A percentile compares a stretch with the other conserved stretches of the same genome.
phyloP scores from a whole-genome alignment of 2,329 filamentous ascomycete genomes.

The Pleurostoma richardsiae region DNA sequence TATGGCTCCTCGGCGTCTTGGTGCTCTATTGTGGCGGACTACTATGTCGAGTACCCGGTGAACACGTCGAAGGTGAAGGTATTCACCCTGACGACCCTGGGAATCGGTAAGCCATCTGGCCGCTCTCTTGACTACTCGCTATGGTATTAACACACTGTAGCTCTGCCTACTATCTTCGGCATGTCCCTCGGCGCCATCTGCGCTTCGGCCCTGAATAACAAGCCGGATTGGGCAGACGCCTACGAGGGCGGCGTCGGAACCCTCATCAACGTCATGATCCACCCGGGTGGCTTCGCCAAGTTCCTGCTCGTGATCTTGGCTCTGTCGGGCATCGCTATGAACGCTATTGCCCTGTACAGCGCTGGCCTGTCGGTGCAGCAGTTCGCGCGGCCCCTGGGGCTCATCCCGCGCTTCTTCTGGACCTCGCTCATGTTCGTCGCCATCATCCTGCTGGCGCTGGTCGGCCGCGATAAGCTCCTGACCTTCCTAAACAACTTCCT shows the following conservation, averaged over 20 bases:
- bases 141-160: slow-evolving; percentile 30
- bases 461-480: slow-evolving; percentile 35
- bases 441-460: slow-evolving; percentile 38
- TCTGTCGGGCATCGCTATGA: slow-evolving; percentile 39
- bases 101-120: slow-evolving; percentile 24
- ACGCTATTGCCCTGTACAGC: slow-evolving; percentile 37
- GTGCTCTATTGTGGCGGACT: slow-evolving; percentile 39
- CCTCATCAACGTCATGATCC: slow-evolving; percentile 36
- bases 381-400: slow-evolving; percentile 34
- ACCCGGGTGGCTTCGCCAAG: slow-evolving; percentile 40
- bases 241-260: slow-evolving; percentile 38
- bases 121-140: slow-evolving; percentile 26
- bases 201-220: slow-evolving; percentile 33
- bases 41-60: slow-evolving; percentile 41
- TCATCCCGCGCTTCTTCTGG: slow-evolving; percentile 42
- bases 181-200: slow-evolving; percentile 40
- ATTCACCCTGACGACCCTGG: slow-evolving; percentile 40
- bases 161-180: slow-evolving; percentile 41
- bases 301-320: slow-evolving; percentile 29
- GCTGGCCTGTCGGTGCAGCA: slow-evolving; percentile 31
- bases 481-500: slow-evolving; percentile 40
- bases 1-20: slow-evolving; percentile 45
- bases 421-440: slow-evolving; percentile 37
- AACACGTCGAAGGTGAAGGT: slow-evolving; percentile 38
- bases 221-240: slow-evolving; percentile 28